Base-by-base conservation (phyloP, 106 monocot genomes). In the Allium sativum region DNA sequence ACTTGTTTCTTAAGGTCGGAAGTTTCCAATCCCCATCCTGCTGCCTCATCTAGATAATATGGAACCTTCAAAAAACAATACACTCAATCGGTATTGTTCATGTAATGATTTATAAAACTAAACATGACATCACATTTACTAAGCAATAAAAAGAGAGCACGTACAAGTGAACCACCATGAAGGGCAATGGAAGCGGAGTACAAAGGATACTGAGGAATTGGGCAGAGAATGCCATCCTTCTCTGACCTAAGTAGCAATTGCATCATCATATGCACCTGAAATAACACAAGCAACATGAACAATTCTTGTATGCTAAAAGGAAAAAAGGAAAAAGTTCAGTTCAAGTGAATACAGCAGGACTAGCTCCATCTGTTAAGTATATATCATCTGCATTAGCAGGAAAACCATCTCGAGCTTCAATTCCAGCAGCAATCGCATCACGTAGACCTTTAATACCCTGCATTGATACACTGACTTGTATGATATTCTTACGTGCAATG, bases 181-280 rank as follows among this genome's bases (percentile, higher is more conserved):
- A 98, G 92, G 44, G 88, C 85, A 57, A 98, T 98, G 18, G 98
- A 98, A 19, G 98, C 98, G 45, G 98, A 98, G 77, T 98, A 98
- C 59, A 98, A 53, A 18, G 98, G 98, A 53, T 98, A 98, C 50
- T 98, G 98, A 72, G 98, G 98, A 51, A 98, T 92, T 15, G 98
- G 98, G 62, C 98, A 98, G 43, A 98, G 82, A 65, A 98, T 98
- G 18, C 91, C 98, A 77, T 98, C 98, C 66, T 84, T 80, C 74
- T 88, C 82, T 14, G 91, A 88, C 59, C 98, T 75, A 61, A 88
- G 57, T 44, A 98, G 62, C 54, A 98, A 65, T 58, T 92, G 91
- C 98, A 98, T 92, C 98, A 98, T 98, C 82, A 86, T 98, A 57
- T 92, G 98, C 16, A 98, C 98, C 98, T 98, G 67, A 21, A 40